Percentiles rank a stretch among this genome's conserved stretches.
Evolutionary conservation across 352 stramenopile genomes (phyloP).

Genomic region (Globisporangium middletonii): DNA sequence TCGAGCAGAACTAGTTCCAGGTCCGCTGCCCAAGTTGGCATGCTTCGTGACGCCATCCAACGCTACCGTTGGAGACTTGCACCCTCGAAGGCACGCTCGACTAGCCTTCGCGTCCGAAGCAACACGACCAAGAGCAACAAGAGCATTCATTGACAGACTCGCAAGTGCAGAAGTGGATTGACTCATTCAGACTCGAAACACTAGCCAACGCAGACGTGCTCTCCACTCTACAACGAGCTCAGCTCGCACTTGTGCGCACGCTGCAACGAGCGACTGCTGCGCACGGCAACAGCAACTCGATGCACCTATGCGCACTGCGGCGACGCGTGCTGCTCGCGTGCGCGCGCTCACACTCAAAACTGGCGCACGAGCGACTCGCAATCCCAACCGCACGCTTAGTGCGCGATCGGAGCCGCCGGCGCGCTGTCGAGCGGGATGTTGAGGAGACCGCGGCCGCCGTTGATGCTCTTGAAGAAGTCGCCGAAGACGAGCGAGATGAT

Average conservation of each 20-base stretch:
- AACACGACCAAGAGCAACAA: background rate
- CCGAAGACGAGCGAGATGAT: constrained; percentile 99
- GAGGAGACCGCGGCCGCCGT: constrained; percentile 92
- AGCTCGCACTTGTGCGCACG: background rate
- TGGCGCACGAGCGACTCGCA: background rate
- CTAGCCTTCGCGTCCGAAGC: background rate
- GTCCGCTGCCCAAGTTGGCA: too few relatives aligned
- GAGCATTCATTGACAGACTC: background rate
- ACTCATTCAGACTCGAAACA: constrained; percentile 3
- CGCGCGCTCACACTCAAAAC: constrained; percentile 4
- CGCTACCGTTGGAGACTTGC: too few relatives aligned
- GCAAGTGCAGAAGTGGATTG: constrained; percentile 2
- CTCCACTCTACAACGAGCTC: background rate
- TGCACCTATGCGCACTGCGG: background rate
- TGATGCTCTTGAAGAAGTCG: constrained; percentile 98
- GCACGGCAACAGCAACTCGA: background rate
- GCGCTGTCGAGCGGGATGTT: constrained; percentile 48
- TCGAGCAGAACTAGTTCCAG: too few relatives aligned
- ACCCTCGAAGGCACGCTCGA: too few relatives aligned
- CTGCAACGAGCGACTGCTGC: background rate
- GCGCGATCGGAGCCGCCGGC: background rate
- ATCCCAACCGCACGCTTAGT: constrained; percentile 1
- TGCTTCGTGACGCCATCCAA: too few relatives aligned
- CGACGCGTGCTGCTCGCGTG: background rate
- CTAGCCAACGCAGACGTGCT: background rate